Conservation (phyloP, 2,329 filamentous ascomycete genomes). For the Hypoxylon sp. region DNA sequence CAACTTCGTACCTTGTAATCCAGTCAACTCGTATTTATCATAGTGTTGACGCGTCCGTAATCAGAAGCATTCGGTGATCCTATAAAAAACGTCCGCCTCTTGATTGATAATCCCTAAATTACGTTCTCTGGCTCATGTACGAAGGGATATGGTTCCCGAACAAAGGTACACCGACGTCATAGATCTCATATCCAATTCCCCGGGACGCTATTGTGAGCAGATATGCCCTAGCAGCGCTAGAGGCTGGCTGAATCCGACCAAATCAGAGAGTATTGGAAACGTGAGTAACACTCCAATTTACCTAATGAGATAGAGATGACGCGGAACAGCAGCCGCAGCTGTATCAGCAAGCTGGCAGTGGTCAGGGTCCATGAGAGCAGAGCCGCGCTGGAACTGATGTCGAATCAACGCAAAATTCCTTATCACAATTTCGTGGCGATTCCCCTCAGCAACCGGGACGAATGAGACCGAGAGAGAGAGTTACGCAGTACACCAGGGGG, state of each 20-base stretch:
- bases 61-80: conserved; percentile 16
- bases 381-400: conserved; percentile 9
- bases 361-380: conserved; percentile 1
- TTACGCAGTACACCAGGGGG: conserved; percentile 54
- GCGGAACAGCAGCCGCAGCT: conserved; percentile 24
- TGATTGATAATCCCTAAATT: neutral
- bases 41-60: conserved; percentile 9
- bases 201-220: neutral
- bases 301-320: conserved; percentile 34
- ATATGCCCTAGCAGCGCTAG: conserved; percentile 46
- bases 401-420: conserved; percentile 52
- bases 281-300: conserved; percentile 22
- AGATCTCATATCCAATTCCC: conserved; percentile 54
- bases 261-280: conserved; percentile 24
- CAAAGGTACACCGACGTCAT: conserved; percentile 54
- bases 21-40: conserved; percentile 25
- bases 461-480: conserved; percentile 50
- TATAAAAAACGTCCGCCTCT: neutral
- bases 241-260: conserved; percentile 46
- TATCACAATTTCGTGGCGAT: conserved; percentile 61
- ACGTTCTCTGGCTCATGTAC: neutral
- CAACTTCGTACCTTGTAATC: conserved; percentile 5
- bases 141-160: conserved; percentile 44
- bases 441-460: conserved; percentile 55
- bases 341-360: conserved; percentile 34